Conservation (phyloP, 2,329 filamentous ascomycete genomes). For the Xylogone sp. region DNA sequence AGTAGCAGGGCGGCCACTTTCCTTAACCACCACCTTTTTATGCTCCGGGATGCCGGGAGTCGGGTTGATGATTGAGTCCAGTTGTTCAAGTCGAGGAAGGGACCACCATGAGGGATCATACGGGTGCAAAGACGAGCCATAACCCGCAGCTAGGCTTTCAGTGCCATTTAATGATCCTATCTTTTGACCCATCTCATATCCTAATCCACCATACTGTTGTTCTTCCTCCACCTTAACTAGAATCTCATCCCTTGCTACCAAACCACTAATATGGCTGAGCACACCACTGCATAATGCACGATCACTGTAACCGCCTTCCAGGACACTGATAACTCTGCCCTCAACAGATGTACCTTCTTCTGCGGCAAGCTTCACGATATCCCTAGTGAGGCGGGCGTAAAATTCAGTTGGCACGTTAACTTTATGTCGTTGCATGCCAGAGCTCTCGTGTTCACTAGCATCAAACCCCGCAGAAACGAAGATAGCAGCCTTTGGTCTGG, state of each 20-base stretch:
- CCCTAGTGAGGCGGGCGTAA: slow-evolving; percentile 84
- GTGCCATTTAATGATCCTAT: slow-evolving; percentile 39
- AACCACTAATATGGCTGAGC: slow-evolving; percentile 82
- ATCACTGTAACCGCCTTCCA: slow-evolving; percentile 96
- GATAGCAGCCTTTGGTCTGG: slow-evolving; percentile 75
- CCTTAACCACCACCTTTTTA: slow-evolving; percentile 47
- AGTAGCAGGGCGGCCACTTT: background rate
- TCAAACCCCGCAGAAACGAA: slow-evolving; percentile 97
- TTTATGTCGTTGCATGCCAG: slow-evolving; percentile 91
- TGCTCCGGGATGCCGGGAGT: slow-evolving; percentile 44
- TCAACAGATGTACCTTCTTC: slow-evolving; percentile 76
- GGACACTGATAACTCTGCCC: slow-evolving; percentile 84
- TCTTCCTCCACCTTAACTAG: slow-evolving; percentile 31
- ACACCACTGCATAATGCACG: slow-evolving; percentile 84
- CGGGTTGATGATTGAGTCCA: slow-evolving; percentile 58
- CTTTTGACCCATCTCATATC: slow-evolving; percentile 54
- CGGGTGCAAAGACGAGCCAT: slow-evolving; percentile 11
- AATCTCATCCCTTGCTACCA: slow-evolving; percentile 55
- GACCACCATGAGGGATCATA: slow-evolving; percentile 75
- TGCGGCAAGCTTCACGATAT: slow-evolving; percentile 76
- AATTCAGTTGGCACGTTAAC: slow-evolving; percentile 97
- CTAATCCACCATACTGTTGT: slow-evolving; percentile 40
- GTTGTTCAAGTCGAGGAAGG: slow-evolving; percentile 57
- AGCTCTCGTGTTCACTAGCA: slow-evolving; percentile 89
- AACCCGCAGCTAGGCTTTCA: slow-evolving; percentile 16